These are phyloP conservation scores for Pugionium dolabratum DNA, from an alignment of 345 rosid genomes.

Conservation along the genomic window DNA sequence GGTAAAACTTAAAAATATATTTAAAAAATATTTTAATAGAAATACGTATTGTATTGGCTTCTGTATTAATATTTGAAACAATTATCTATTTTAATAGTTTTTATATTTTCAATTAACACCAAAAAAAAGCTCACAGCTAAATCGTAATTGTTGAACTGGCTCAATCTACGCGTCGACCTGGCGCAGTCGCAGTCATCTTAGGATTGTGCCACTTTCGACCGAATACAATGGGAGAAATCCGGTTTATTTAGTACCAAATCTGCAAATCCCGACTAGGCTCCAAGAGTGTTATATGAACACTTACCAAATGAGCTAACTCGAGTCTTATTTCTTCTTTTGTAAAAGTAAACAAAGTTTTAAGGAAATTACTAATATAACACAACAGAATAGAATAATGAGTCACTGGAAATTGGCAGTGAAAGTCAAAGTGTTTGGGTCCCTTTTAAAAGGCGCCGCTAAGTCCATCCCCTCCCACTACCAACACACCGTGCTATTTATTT, in stretches of 20 bases:
- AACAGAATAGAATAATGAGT: constrained; percentile 25
- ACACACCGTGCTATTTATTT: constrained; percentile 38
- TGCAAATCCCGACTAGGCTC: background rate
- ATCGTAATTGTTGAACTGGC: no score
- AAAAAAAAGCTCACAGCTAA: no score
- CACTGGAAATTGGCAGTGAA: constrained; percentile 23
- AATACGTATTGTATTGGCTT: no score
- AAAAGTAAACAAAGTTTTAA: background rate
- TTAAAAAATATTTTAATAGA: no score
- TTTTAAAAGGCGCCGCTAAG: constrained; percentile 30
- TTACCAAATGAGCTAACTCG: background rate
- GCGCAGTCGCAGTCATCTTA: no score
- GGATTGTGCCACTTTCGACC: no score
- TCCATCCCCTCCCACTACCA: constrained; percentile 31
- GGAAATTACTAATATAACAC: background rate
- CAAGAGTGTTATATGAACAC: background rate
- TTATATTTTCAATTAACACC: no score
- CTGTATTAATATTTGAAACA: no score
- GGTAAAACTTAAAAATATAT: no score
- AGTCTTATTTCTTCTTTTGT: background rate
- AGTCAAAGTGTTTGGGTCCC: constrained; percentile 37
- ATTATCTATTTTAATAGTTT: no score
- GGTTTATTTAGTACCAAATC: background rate
- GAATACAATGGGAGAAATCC: background rate
- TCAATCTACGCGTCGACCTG: no score